phyloP scores from a whole-genome alignment of 441 rosid genomes.

The Gossypium davidsonii region DNA sequence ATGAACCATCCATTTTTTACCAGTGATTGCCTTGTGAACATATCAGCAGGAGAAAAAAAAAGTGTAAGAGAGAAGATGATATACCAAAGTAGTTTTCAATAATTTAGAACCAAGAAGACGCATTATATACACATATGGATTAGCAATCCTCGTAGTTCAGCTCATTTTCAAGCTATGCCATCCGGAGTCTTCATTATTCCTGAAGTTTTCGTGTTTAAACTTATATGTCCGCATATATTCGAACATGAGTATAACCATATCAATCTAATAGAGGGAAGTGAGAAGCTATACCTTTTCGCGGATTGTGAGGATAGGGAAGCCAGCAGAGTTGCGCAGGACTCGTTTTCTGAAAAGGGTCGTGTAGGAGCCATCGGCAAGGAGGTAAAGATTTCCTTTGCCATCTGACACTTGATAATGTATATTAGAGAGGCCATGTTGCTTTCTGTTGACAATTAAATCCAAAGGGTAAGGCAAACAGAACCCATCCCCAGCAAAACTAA shows the following conservation, averaged over 20 bases:
- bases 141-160: neutral
- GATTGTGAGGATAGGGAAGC: slow-evolving; percentile 55
- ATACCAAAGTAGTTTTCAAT: neutral
- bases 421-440: slow-evolving; percentile 30
- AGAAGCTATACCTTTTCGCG: slow-evolving; percentile 41
- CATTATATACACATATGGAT: no score
- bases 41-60: neutral
- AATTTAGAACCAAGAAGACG: no score
- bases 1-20: slow-evolving; percentile 45
- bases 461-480: slow-evolving; percentile 55
- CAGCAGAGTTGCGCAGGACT: slow-evolving; percentile 52
- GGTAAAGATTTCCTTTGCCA: slow-evolving; percentile 43
- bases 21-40: slow-evolving; percentile 7
- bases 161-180: neutral
- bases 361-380: slow-evolving; percentile 52
- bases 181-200: neutral
- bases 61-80: neutral
- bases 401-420: slow-evolving; percentile 47
- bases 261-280: neutral
- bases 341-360: slow-evolving; percentile 46
- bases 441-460: slow-evolving; percentile 54
- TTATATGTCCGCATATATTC: neutral
- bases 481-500: slow-evolving; percentile 49
- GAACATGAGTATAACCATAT: neutral
- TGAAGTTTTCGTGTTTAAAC: neutral